These are phyloP conservation scores for Coemansia sp. DNA, from an alignment of 192 early-diverging fungal species.

Conservation along the genomic window DNA sequence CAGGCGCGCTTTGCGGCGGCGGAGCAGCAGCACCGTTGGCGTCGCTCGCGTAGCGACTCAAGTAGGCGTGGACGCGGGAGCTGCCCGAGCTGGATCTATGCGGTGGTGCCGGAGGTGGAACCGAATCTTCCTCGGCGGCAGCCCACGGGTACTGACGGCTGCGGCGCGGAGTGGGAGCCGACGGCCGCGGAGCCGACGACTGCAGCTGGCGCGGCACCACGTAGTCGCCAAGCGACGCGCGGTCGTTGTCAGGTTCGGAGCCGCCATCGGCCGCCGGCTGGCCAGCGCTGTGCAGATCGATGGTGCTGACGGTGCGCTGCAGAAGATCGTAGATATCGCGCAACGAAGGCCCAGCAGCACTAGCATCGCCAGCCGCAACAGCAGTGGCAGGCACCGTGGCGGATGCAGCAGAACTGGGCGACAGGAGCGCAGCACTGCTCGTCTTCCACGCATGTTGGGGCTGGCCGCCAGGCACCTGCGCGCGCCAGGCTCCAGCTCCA, in stretches of 20 bases:
- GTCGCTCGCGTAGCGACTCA: constrained; percentile 26
- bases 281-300: not conserved
- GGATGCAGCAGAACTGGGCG: not conserved
- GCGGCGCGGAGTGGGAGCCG: constrained; percentile 47
- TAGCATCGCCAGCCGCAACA: constrained; percentile 4
- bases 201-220: constrained; percentile 15
- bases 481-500: not conserved
- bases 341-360: constrained; percentile 23
- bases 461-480: not conserved
- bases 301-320: constrained; percentile 12
- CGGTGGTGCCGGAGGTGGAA: too few species aligned
- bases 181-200: constrained; percentile 11
- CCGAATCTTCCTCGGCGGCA: not conserved
- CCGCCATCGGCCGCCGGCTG: not conserved
- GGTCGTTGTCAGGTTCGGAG: not conserved
- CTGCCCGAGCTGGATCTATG: constrained; percentile 4
- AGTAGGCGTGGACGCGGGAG: constrained; percentile 18
- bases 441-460: too few species aligned
- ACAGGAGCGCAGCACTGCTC: too few species aligned
- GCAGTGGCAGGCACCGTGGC: not conserved
- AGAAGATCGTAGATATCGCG: constrained; percentile 46
- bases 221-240: constrained; percentile 1
- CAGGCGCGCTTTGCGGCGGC: not conserved
- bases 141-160: constrained; percentile 14
- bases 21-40: not conserved